These are phyloP conservation scores for Gossypium raimondii DNA, from an alignment of 345 rosid species.

Conservation along the genomic window DNA sequence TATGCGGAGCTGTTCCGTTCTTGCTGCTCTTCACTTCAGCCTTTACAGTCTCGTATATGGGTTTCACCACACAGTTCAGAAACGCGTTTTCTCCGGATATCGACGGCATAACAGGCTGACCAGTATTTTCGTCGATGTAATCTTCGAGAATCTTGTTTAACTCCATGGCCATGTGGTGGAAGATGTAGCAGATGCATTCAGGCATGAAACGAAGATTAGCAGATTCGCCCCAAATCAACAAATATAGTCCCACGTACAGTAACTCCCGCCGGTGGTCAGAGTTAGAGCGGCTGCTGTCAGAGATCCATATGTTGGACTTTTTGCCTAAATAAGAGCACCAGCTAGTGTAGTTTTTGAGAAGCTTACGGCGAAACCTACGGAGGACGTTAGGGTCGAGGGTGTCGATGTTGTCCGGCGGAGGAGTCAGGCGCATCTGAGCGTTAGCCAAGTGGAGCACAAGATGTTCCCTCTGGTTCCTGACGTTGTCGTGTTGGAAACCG, in stretches of 20 bases:
- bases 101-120: conserved; percentile 76
- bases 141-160: conserved; percentile 74
- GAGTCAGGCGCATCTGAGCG: conserved; percentile 96
- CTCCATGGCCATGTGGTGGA: conserved; percentile 93
- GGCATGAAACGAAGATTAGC: conserved; percentile 89
- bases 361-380: conserved; percentile 63
- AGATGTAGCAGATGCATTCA: conserved; percentile 85
- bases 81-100: conserved; percentile 73
- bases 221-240: conserved; percentile 87
- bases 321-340: conserved; percentile 86
- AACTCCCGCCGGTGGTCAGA: conserved; percentile 69
- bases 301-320: conserved; percentile 88
- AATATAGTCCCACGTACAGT: conserved; percentile 61
- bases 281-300: conserved; percentile 51
- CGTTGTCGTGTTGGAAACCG: conserved; percentile 79
- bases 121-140: conserved; percentile 84
- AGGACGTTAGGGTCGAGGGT: conserved; percentile 65
- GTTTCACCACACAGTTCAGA: conserved; percentile 71
- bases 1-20: conserved; percentile 83
- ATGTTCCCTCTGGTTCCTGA: conserved; percentile 89
- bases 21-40: conserved; percentile 72
- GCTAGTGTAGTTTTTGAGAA: conserved; percentile 63
- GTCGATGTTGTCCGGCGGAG: conserved; percentile 87
- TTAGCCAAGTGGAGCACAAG: conserved; percentile 88
- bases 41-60: conserved; percentile 64